Base-by-base conservation (phyloP, 106 monocot species). In the Ottelia alismoides region DNA sequence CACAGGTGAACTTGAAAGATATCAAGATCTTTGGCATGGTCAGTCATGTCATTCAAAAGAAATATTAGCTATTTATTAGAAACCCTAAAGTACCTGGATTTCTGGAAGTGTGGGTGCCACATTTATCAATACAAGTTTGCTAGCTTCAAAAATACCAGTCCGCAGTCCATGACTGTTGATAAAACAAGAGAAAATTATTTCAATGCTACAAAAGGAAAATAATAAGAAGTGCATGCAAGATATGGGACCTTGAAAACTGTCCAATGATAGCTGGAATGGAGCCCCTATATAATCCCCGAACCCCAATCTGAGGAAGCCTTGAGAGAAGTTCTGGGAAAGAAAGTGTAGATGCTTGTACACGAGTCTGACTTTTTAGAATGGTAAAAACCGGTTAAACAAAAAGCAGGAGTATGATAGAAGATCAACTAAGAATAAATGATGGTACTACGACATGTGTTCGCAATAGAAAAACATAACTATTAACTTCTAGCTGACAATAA, bases 141-240 rank as follows among this genome's bases (percentile, higher is more conserved):
- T 98, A 65, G 79, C 96, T 79, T 98, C 89, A 58, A 98, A 98
- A 31, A 98, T 98, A 22, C 96, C 96, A 59, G 96, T 98, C 28
- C 96, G 68, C 62, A 98, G 49, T 47, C 96, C 96, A 60, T 98
- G 96, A 61, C 96, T 98, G 72, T 25, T 24, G 27, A 56, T 30
- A 24, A 53, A 65, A 56, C 28, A 31, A 31, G 12, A 56, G 19
- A 20, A 7, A 31, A 58, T 29, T 22, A 35, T 57, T 7, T 19
- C 1, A 24, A 35, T 3, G 20, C 31, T 20, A 19, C 16, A 7
- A 7, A 43, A 43, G 6, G 16, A 43, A 16, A 43, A 16, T 7
- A 43, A 43, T 43, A 43, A 43, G 16, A 7, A 43, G 16, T 43
- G 16, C 16, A 9, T 2, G 26, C 18, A 26, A 22, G 18, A 52